Conservation (phyloP, 2,329 filamentous ascomycete genomes). For the Diplodia mutila region DNA sequence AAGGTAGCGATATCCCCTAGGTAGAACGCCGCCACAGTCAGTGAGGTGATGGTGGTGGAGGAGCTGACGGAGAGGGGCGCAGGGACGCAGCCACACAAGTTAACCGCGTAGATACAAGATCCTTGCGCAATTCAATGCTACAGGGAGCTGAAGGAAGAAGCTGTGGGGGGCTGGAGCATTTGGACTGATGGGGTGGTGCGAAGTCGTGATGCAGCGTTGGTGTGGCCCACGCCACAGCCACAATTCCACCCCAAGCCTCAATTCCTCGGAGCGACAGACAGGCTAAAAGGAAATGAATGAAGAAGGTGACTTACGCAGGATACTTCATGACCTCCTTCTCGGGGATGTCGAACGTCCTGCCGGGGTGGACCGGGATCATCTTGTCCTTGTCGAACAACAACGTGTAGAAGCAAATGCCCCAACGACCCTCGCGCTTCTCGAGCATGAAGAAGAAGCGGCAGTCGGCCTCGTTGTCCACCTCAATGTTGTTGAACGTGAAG, state of each 20-base stretch:
- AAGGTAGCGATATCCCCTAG: constrained; percentile 28
- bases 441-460: constrained; percentile 29
- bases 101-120: not conserved
- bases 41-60: not conserved
- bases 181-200: too few species aligned
- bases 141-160: not conserved
- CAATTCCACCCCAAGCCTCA: too few species aligned
- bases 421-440: constrained; percentile 26
- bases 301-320: constrained; percentile 19
- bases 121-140: not conserved
- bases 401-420: constrained; percentile 28
- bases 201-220: too few species aligned
- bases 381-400: constrained; percentile 46
- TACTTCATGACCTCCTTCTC: constrained; percentile 28
- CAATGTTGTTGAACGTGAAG: constrained; percentile 29
- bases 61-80: too few species aligned
- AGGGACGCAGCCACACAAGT: not conserved
- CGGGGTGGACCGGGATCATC: constrained; percentile 26
- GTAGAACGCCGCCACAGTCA: not conserved
- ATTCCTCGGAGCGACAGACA: too few species aligned
- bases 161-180: too few species aligned
- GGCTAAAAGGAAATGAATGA: too few species aligned
- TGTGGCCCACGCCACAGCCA: not conserved
- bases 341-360: constrained; percentile 27
- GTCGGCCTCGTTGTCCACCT: constrained; percentile 30